Base-by-base conservation (phyloP, 805 yeast genomes). In the Lachancea dasiensis region DNA sequence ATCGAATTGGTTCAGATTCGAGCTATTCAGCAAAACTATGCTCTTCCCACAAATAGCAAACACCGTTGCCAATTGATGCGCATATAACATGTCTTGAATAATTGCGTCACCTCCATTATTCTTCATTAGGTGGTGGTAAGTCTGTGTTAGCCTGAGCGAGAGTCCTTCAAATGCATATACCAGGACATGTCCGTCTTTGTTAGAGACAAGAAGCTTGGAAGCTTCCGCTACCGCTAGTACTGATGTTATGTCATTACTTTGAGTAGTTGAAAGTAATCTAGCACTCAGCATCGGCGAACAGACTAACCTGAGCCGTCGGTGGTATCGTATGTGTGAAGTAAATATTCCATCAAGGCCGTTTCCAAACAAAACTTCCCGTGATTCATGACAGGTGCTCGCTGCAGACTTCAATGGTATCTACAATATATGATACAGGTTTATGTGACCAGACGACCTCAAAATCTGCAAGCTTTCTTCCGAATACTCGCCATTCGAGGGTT, bases 1-100 rank as follows among this genome's bases (percentile, higher is more conserved):
- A 38, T 60, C 64, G 42, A 52, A 60, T n/a, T 50, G 46, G 22
- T 50, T 55, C 39, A 60, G 41, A 34, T 58, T 60, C 2, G 56
- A 45, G 34, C 59, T 48, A 37, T 56, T 58, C 19, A 58, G 41
- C 21, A 60, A 27, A 3, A 51, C 43, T 3, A 58, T 35, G 9
- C 48, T 44, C 27, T 48, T 51, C 14, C 50, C 50, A 35, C 55
- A 52, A 34, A 47, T 45, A 5, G 52, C 54, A 38, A 60, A 57
- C 1, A 60, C 50, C 1, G 62, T 60, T 1, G 52, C 45, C 17
- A 60, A 33, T 16, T 43, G 47, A 14, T 46, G 44, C 2, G 60
- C 48, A 32, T 52, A 49, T 7, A 49, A 45, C 13, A 57, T 23
- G 5, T 50, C 48, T n/a, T 40, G 21, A 8, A 58, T 52, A 1